Evolutionary conservation across 345 rosid genomes (phyloP), one percentile per base, ranked within the genome.

Genomic region (Hibiscus trionum): DNA sequence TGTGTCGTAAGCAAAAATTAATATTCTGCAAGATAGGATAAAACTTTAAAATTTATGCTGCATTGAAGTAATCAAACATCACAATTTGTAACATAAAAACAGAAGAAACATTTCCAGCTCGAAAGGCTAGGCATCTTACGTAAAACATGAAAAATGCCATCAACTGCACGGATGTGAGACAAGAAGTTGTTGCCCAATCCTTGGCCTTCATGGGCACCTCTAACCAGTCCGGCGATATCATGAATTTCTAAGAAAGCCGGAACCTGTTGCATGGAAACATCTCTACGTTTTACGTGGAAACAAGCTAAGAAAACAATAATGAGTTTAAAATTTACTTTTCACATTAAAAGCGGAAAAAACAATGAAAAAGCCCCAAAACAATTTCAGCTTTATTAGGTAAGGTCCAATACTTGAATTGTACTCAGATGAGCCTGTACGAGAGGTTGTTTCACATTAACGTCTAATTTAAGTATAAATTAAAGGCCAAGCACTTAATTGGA

Each of bases 91-190:
- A 29, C 21, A 72, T 4, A 65, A 37, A 4, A 2, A 57, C 14
- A 42, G 17, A 14, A 72, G 10, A 52, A 53, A 42, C 0, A 27
- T 10, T 60, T 11, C 29, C 8, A 16, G 57, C 26, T 56, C 4
- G n/a, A 21, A 71, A 42, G 46, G 15, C 11, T 33, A 26, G 59
- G 59, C 24, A 53, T 33, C 90, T 83, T 88, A 94, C 97, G 97
- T 66, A 95, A 73, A 70, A 95, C 99, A 79, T 95, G 99, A 82
- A 92, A 95, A 73, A 92, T 92, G 79, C 98, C 99, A 86, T 95
- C 99, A 80, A 95, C 98, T 0, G 99, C 99, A 60, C 99, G 93
- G 70, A 95, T 95, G 71, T 95, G 99, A 31, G 99, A 95, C 76
- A 95, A 81, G 85, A 95, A 95, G 82, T 75, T 92, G 84, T 95